Conservation (phyloP, 1,284 basidiomycete species). For the Paramarasmius palmivorus region DNA sequence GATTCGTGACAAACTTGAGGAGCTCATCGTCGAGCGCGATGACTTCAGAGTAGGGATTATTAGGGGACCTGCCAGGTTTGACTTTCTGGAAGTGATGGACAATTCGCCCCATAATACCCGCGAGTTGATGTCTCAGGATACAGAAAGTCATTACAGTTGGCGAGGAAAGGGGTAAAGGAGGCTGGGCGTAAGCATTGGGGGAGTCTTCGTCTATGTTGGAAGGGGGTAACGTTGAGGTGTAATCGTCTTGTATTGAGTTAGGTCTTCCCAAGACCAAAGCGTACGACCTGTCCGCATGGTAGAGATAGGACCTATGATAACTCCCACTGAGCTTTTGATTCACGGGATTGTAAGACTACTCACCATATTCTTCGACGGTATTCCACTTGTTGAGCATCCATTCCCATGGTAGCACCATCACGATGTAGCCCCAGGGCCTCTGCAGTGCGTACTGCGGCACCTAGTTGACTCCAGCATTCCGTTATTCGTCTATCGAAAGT, state of each 20-base stretch:
- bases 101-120: conserved; percentile 86
- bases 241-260: conserved; percentile 84
- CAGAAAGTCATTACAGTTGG: conserved; percentile 89
- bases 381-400: conserved; percentile 82
- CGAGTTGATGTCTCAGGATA: conserved; percentile 83
- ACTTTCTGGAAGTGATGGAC: conserved; percentile 96
- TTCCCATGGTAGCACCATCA: conserved; percentile 82
- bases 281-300: conserved; percentile 90
- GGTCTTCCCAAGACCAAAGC: conserved; percentile 91
- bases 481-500: conserved; percentile 88
- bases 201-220: conserved; percentile 81
- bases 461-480: conserved; percentile 95
- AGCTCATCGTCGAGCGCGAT: conserved; percentile 84
- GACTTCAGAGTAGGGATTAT: conserved; percentile 85
- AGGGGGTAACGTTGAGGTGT: conserved; percentile 82
- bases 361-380: conserved; percentile 90
- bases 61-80: conserved; percentile 36
- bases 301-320: conserved; percentile 76
- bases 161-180: conserved; percentile 56
- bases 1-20: conserved; percentile 69
- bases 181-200: conserved; percentile 38
- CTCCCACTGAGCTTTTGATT: conserved; percentile 1
- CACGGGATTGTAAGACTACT: conserved; percentile 7
- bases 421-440: conserved; percentile 93
- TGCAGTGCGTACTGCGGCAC: conserved; percentile 89